Base-by-base conservation (phyloP, 2,329 filamentous ascomycete genomes). In the Tolypocladium album region DNA sequence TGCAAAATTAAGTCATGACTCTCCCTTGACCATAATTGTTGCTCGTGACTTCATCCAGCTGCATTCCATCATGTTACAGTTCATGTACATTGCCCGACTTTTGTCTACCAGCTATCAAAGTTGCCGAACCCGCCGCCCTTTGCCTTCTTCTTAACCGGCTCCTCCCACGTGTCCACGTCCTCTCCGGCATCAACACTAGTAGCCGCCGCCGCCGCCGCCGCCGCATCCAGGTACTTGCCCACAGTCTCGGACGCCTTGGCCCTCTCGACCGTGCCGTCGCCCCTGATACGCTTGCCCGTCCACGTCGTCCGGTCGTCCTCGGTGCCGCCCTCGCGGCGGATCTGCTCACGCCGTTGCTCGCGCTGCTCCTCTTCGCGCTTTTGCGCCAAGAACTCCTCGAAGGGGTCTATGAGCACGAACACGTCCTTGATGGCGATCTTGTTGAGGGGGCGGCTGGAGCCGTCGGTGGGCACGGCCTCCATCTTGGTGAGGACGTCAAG, bases 261-360 rank as follows among this genome's bases (percentile, higher is more conserved):
- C 36, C 71, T 70, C 1, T 81, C 80, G 1, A 85, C 78, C 0
- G 79, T 84, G 1, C 86, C 88, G 67, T 88, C 84, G 1, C 78
- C 81, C 34, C 92, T 80, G 57, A 99, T 85, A 47, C 92, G 80
- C 76, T 97, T 99, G 4, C 94, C 94, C 3, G 94, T 97, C 94
- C 94, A 99, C 3, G 94, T 99, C 2, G 90, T 88, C 70, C 84
- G 85, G 68, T 97, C 92, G 69, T 97, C 93, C 59, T 95, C 93
- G 1, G 86, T 88, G 3, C 88, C 89, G 36, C 89, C 90, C 59
- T 79, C 77, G 60, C 78, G 77, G 68, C 79, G 78, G 13, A 89
- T 78, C 65, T 87, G 83, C 62, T 86, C 86, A 61, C 83, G 82
- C 59, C 82, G 76, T 60, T 80, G 79, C 43, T 82, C 82, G 8